Conservation (phyloP, 176 grass and related monocot genomes). For the Saccharum spontaneum region DNA sequence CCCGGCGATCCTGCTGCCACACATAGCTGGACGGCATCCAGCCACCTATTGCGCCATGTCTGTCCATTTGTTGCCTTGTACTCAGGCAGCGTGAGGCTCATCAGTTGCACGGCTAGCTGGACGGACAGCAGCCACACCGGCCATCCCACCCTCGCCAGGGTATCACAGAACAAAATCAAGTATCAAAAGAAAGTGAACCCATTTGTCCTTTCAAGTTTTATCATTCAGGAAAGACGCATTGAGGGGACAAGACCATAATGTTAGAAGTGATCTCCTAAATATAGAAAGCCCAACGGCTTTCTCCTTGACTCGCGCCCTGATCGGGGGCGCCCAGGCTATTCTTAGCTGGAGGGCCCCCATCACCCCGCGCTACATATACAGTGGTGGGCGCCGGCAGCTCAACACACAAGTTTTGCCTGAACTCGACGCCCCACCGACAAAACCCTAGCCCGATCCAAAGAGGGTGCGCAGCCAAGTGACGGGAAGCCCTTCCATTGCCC, state of each 20-base stretch:
- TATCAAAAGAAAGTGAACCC: neutral
- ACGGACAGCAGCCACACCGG: neutral
- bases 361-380: too few species aligned
- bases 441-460: too few species aligned
- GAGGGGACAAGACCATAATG: neutral
- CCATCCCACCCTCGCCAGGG: neutral
- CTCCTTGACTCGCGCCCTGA: too few species aligned
- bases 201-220: neutral
- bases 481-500: too few species aligned
- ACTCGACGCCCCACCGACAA: too few species aligned
- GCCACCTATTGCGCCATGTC: neutral
- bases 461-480: too few species aligned
- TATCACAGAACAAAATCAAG: neutral
- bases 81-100: neutral
- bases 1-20: neutral
- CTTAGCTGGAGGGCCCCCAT: too few species aligned
- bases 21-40: neutral
- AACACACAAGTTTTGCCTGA: too few species aligned
- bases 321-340: too few species aligned
- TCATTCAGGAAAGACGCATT: neutral
- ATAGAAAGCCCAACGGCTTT: too few species aligned
- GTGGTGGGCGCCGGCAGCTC: too few species aligned
- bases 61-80: neutral
- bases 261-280: too few species aligned
- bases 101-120: neutral